Percentiles rank a stretch among this genome's conserved stretches.
phyloP scores from a whole-genome alignment of 371 early-diverging fungal species.

The Mortierella sp. region DNA sequence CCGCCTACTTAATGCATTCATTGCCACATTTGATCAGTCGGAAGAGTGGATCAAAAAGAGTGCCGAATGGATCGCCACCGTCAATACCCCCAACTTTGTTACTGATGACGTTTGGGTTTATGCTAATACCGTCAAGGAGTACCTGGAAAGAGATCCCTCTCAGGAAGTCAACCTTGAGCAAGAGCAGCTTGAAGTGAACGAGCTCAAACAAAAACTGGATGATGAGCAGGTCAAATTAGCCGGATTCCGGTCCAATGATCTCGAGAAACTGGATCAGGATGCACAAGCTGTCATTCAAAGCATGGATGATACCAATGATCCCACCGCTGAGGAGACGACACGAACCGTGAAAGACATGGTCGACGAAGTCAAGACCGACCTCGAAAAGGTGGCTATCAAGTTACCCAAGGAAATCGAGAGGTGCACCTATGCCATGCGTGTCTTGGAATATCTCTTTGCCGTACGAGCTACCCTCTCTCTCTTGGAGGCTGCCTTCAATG shows the following conservation, averaged over 20 bases:
- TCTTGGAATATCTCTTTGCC: constrained; percentile 39
- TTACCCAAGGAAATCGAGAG: constrained; percentile 33
- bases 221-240: constrained; percentile 30
- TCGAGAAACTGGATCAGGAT: constrained; percentile 28
- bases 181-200: constrained; percentile 6
- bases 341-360: constrained; percentile 22
- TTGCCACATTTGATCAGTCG: constrained; percentile 16
- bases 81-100: constrained; percentile 29
- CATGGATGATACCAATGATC: constrained; percentile 35
- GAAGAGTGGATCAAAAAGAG: constrained; percentile 33
- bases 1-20: constrained; percentile 26
- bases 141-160: constrained; percentile 20
- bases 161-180: constrained; percentile 33
- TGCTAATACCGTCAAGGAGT: constrained; percentile 23
- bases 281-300: constrained; percentile 20
- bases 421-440: constrained; percentile 33
- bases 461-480: constrained; percentile 17
- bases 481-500: constrained; percentile 28
- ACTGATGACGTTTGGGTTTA: constrained; percentile 38
- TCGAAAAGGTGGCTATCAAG: constrained; percentile 26
- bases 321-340: constrained; percentile 20
- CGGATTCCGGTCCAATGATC: constrained; percentile 19
- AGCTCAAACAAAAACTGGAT: constrained; percentile 26
- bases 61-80: constrained; percentile 31
- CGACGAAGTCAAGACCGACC: constrained; percentile 16